Evolutionary conservation across 345 rosid species (phyloP).

Genomic region (Melastoma malabathricum): DNA sequence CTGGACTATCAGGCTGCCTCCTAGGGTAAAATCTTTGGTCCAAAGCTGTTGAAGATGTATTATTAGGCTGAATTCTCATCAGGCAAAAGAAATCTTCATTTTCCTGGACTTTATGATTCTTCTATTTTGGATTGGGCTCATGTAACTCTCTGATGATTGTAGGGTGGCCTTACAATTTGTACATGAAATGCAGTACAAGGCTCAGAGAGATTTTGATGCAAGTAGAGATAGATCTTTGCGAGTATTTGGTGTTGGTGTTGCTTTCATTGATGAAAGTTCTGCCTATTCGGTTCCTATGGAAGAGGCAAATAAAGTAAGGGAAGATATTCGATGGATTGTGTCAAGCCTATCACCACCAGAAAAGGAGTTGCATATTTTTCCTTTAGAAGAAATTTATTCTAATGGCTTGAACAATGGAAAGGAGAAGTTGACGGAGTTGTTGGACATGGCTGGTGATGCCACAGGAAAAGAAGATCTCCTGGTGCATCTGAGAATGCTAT

Average conservation of each 20-base stretch:
- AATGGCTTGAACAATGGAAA: conserved; percentile 30
- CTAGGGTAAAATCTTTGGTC: too few relatives aligned
- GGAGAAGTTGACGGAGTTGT: conserved; percentile 34
- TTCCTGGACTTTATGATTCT: too few relatives aligned
- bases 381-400: conserved; percentile 38
- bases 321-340: conserved; percentile 35
- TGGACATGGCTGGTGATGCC: conserved; percentile 41
- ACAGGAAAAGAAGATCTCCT: conserved; percentile 86
- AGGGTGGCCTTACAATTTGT: conserved; percentile 86
- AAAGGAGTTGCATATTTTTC: conserved; percentile 52
- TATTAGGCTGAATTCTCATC: too few relatives aligned
- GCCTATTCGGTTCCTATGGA: conserved; percentile 17
- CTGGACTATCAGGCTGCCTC: too few relatives aligned
- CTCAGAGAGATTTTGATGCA: conserved; percentile 74
- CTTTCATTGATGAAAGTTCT: conserved; percentile 57
- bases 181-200: conserved; percentile 66
- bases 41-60: too few relatives aligned
- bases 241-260: conserved; percentile 85
- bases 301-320: conserved; percentile 19
- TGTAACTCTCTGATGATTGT: not conserved
- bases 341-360: conserved; percentile 39
- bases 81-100: too few relatives aligned
- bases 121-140: too few relatives aligned
- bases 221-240: conserved; percentile 67
- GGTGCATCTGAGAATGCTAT: conserved; percentile 43